A percentile compares a stretch with the other conserved stretches of the same genome.
These are phyloP conservation scores for Trichoderma reesei DNA, from an alignment of 495 filamentous ascomycete genomes.

Conservation along the genomic window DNA sequence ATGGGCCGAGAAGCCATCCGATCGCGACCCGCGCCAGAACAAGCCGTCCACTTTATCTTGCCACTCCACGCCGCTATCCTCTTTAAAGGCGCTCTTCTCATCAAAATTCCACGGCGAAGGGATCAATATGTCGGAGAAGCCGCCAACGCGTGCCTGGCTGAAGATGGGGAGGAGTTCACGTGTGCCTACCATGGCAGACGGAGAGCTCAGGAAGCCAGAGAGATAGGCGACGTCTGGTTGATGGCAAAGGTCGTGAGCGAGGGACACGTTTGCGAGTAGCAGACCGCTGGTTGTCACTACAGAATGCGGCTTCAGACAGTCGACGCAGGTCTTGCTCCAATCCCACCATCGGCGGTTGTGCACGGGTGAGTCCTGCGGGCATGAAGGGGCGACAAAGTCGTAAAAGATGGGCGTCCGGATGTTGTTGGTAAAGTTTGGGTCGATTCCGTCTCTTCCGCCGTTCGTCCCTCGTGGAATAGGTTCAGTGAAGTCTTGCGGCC, in stretches of 20 bases:
- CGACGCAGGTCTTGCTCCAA: not conserved
- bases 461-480: not conserved
- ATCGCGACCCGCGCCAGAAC: conserved; percentile 93
- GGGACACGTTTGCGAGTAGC: not conserved
- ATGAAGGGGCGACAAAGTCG: conserved; percentile 1
- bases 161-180: conserved; percentile 87
- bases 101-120: conserved; percentile 96
- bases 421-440: not conserved
- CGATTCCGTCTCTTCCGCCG: not conserved
- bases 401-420: conserved; percentile 5
- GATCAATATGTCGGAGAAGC: conserved; percentile 84
- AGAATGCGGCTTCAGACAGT: not conserved
- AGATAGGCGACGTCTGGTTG: conserved; percentile 65
- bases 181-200: conserved; percentile 81
- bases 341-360: not conserved
- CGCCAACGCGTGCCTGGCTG: conserved; percentile 86
- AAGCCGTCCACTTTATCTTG: conserved; percentile 58
- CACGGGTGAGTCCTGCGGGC: not conserved
- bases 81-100: conserved; percentile 70
- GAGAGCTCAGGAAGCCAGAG: conserved; percentile 87
- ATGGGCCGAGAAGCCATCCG: conserved; percentile 78
- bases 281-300: not conserved
- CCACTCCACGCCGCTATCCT: conserved; percentile 59
- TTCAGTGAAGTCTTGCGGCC: not conserved
- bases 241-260: conserved; percentile 68